These are phyloP conservation scores for Bondarzewia mesenterica DNA, from an alignment of 1,284 basidiomycete species.

Conservation along the genomic window DNA sequence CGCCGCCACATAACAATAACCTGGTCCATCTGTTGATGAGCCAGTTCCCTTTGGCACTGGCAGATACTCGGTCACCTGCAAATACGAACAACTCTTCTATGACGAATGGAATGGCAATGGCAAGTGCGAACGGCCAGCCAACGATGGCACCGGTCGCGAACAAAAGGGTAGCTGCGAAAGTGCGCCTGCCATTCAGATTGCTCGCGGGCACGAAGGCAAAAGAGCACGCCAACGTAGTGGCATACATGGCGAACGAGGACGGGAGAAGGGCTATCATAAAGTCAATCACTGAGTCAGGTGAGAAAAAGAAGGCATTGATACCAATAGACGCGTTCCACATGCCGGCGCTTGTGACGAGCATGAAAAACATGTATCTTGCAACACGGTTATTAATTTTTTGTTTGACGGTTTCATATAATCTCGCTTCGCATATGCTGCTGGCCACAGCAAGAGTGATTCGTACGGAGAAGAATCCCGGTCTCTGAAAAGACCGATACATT, in stretches of 20 bases:
- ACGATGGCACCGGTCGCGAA: conserved; percentile 84
- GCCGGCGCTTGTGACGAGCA: conserved; percentile 79
- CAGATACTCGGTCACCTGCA: conserved; percentile 63
- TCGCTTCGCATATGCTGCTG: conserved; percentile 76
- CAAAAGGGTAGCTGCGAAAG: conserved; percentile 54
- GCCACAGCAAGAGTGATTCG: conserved; percentile 74
- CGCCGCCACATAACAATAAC: conserved; percentile 47
- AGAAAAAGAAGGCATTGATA: conserved; percentile 23
- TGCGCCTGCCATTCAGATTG: conserved; percentile 43
- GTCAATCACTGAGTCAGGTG: background rate
- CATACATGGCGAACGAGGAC: conserved; percentile 93
- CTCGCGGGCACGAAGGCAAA: conserved; percentile 70
- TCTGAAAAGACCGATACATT: conserved; percentile 32
- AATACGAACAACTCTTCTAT: conserved; percentile 83
- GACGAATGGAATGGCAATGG: conserved; percentile 84
- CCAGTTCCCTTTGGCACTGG: conserved; percentile 46
- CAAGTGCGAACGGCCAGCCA: conserved; percentile 93
- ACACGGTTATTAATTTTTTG: conserved; percentile 83
- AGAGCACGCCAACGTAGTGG: conserved; percentile 76
- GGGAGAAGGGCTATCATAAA: conserved; percentile 73
- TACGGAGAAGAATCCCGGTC: conserved; percentile 83
- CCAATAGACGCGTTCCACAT: conserved; percentile 89
- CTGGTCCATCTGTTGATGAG: conserved; percentile 53
- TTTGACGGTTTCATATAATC: conserved; percentile 77
- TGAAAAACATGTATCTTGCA: conserved; percentile 86